Base-by-base conservation (phyloP, 306 rosid genomes). In the Sphenostylis stenocarpa region DNA sequence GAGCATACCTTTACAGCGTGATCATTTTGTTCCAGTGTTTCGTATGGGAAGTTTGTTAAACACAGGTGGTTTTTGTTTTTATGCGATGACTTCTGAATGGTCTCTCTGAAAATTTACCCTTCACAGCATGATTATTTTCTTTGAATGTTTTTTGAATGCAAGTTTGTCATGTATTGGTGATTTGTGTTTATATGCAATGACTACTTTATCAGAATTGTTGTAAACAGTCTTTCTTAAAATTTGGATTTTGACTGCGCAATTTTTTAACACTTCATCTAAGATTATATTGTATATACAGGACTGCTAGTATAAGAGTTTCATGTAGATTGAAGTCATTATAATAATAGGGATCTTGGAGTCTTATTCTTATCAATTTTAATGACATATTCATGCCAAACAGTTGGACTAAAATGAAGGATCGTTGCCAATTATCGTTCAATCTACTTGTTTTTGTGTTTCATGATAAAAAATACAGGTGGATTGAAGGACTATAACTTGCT, bases 401-500 rank as follows among this genome's bases (percentile, higher is more conserved):
- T 5, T 2, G 6, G 15, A 8, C 21, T 76, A 47, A n/a, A 29
- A 51, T 34, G 52, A 44, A 67, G 41, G 51, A 48, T 60, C 21
- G 57, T 70, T 63, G 17, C 64, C 19, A 55, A 43, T 70, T 13
- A 36, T 70, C 44, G 66, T 14, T 47, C 74, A 23, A 67, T 77
- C 34, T 73, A 34, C 28, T 11, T 70, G 28, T 74, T 33, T 38
- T 26, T 61, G 63, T 71, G 13, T 62, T 16, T 73, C 45, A 10
- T 71, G 7, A 45, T 48, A 77, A 14, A n/a, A 67, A 65, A 57
- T 73, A 31, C 84, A 91, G 97, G 97, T 71, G 97, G 96, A 34
- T 91, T 87, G 84, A 86, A 94, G 86, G 96, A 91, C 76, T 94
- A 81, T 77, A 86, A 23, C 75, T 56, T 94, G 87, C 82, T 94